Evolutionary conservation across 228 moss, liverwort and hornwort genomes (phyloP).

Genomic region (Sphagnum fallax): DNA sequence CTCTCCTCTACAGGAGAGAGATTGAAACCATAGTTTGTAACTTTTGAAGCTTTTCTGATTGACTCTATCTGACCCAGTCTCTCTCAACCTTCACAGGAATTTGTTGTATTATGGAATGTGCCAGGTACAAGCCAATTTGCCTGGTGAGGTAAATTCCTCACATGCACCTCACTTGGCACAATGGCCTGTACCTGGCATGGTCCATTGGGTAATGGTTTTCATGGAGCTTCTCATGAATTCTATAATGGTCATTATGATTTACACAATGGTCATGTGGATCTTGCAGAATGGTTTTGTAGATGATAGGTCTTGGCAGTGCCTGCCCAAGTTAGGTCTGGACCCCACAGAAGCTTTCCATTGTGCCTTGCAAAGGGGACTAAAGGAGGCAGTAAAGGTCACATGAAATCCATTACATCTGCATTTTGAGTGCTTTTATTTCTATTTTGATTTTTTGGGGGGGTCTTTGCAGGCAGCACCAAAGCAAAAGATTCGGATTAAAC

Average conservation of each 20-base stretch:
- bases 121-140: background rate
- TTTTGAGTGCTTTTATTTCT: background rate
- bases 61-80: background rate
- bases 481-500: constrained; percentile 93
- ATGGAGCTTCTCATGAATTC: background rate
- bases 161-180: background rate
- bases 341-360: background rate
- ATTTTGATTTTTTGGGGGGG: background rate
- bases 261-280: background rate
- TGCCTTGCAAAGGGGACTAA: background rate
- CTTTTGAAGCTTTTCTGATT: too few species aligned
- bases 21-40: too few species aligned
- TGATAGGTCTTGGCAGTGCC: too few species aligned
- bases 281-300: background rate
- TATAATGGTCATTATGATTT: background rate
- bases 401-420: background rate
- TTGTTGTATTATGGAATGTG: background rate
- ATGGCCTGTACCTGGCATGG: too few species aligned
- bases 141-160: background rate
- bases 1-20: too few species aligned
- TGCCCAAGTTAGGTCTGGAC: too few species aligned
- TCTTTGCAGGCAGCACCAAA: constrained; percentile 50
- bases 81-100: background rate
- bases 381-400: background rate
- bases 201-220: background rate